Evolutionary conservation across 768 basidiomycete genomes (phyloP).

Genomic region (Boletus patriciae): DNA sequence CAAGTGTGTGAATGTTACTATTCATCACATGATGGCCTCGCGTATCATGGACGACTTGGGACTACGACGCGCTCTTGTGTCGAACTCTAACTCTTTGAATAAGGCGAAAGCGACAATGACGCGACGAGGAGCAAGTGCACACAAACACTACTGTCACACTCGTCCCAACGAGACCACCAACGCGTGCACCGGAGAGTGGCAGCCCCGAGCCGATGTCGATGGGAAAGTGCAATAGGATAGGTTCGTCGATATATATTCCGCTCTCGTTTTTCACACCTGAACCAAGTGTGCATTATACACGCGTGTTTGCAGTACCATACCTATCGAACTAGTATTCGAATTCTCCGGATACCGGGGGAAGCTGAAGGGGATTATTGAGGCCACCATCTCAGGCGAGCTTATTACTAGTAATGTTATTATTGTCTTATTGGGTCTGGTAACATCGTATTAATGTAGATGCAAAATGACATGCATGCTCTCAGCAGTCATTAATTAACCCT

Average conservation of each 20-base stretch:
- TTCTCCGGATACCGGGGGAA: constrained; percentile 71
- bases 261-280: neutral
- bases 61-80: constrained; percentile 26
- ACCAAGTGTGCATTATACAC: constrained; percentile 14
- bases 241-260: constrained; percentile 1
- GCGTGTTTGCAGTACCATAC: neutral
- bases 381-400: constrained; percentile 58
- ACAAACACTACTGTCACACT: constrained; percentile 11
- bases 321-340: constrained; percentile 55
- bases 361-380: constrained; percentile 73
- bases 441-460: too few relatives aligned
- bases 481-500: too few relatives aligned
- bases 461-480: too few relatives aligned
- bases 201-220: constrained; percentile 1
- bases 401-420: neutral
- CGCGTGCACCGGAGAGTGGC: neutral
- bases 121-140: constrained; percentile 16
- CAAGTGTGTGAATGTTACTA: too few relatives aligned
- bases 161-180: constrained; percentile 18
- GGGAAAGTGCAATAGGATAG: constrained; percentile 19
- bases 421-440: too few relatives aligned
- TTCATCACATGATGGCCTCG: constrained; percentile 7
- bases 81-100: constrained; percentile 12
- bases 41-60: constrained; percentile 24
- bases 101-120: constrained; percentile 21